These are phyloP conservation scores for Monosporascus sp. DNA, from an alignment of 2,329 filamentous ascomycete genomes.

Conservation along the genomic window DNA sequence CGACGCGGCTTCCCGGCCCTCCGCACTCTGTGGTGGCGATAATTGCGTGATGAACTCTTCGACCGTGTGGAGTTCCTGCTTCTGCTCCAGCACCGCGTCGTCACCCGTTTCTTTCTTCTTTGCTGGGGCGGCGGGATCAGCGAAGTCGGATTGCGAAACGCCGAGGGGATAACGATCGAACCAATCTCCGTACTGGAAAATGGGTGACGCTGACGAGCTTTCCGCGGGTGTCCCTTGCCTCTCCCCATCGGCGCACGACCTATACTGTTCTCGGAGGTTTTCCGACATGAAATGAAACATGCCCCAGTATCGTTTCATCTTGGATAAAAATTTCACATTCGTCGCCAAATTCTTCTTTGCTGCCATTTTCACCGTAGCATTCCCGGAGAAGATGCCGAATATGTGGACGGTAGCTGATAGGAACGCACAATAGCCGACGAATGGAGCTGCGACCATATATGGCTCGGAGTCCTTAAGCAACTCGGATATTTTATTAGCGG, in stretches of 20 bases:
- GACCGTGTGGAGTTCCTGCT: constrained; percentile 84
- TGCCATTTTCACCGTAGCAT: constrained; percentile 64
- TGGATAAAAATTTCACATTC: constrained; percentile 84
- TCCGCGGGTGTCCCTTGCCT: constrained; percentile 56
- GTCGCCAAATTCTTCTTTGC: constrained; percentile 80
- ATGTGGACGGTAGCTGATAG: constrained; percentile 93
- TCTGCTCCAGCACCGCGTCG: constrained; percentile 85
- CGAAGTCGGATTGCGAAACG: constrained; percentile 76
- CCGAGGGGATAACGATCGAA: constrained; percentile 93
- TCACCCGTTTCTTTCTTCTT: constrained; percentile 71
- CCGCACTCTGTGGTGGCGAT: constrained; percentile 54
- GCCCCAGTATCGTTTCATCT: constrained; percentile 97
- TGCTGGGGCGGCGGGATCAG: constrained; percentile 61
- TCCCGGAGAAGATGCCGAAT: constrained; percentile 83
- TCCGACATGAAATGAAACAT: constrained; percentile 98
- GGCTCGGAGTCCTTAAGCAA: constrained; percentile 76
- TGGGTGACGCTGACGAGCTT: constrained; percentile 48
- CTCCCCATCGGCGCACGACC: constrained; percentile 75
- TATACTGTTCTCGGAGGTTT: constrained; percentile 83
- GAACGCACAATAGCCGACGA: constrained; percentile 92
- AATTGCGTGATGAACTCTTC: constrained; percentile 89
- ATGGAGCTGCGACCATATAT: constrained; percentile 80
- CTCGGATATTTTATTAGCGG: constrained; percentile 81
- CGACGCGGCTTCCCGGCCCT: constrained; percentile 33
- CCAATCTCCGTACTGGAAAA: constrained; percentile 97